A percentile compares a stretch with the other conserved stretches of the same genome.
Evolutionary conservation across 176 grass and related monocot genomes (phyloP).

Genomic region (Elymus sibiricus): DNA sequence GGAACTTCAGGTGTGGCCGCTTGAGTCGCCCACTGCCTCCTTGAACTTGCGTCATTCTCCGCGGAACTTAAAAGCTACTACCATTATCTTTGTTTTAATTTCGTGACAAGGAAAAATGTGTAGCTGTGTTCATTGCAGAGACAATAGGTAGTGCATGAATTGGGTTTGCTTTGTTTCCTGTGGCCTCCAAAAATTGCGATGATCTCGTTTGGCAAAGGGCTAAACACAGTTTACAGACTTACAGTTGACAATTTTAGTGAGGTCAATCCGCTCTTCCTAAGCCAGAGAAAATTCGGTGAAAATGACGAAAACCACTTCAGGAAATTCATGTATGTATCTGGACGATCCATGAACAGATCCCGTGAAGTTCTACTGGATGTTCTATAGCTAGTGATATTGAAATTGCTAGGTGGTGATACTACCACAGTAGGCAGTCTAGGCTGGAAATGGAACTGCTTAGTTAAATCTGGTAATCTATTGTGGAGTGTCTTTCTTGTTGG

Average conservation of each 20-base stretch:
- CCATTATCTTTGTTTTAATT: neutral
- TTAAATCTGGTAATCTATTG: neutral
- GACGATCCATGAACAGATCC: neutral
- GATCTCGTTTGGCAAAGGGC: neutral
- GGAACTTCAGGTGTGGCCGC: conserved; percentile 77
- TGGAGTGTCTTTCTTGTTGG: neutral
- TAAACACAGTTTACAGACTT: neutral
- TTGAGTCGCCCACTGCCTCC: neutral
- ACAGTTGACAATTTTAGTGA: neutral
- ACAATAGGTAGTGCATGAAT: neutral
- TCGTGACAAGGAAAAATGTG: neutral
- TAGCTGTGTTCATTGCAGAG: neutral
- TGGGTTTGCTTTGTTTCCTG: neutral
- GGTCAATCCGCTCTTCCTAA: neutral
- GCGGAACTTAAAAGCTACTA: neutral
- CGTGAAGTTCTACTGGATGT: neutral
- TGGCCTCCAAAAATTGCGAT: neutral
- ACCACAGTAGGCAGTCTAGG: neutral
- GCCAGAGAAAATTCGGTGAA: neutral
- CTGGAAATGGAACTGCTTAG: neutral
- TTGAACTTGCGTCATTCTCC: neutral
- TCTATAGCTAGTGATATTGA: neutral
- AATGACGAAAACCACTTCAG: neutral
- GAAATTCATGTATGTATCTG: neutral
- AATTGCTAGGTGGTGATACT: neutral